Evolutionary conservation across 768 basidiomycete species (phyloP), one percentile per base, ranked within the genome.

Genomic region (Lactarius quietus): DNA sequence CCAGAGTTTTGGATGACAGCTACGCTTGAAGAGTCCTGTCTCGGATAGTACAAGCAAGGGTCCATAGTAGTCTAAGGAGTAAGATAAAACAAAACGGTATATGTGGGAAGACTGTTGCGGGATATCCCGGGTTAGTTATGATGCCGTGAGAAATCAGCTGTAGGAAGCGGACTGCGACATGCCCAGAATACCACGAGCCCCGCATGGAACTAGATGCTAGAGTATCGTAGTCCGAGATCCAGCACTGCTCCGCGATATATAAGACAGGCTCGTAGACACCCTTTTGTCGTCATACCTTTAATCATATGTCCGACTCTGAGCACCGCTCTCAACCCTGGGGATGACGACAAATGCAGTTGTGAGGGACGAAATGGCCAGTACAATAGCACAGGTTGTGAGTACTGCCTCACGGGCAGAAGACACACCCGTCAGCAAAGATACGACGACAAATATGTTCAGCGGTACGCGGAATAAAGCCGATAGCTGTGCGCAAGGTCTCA

Each of bases 391-490:
- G 2, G 82, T 86, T 2, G 80, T 79, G 26, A 90, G 81, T 8
- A 90, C 89, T 1, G 79, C 77, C 41, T 80, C 76, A 9, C 88
- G 82, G 18, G 88, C 87, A 14, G 83, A 83, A 0, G 85, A 87
- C 26, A 88, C 85, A 3, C 88, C 89, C 2, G 84, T 88, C 70
- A 90, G 74, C 33, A 90, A 79, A 1, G 88, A 84, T 18, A 85
- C 80, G 45, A 88, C 86, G 36, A 90, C 89, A 66, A 91, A 90
- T 6, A 87, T 68, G 73, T 90, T 90, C 56, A 91, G 79, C 2
- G 89, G 89, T 6, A 90, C 87, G 9, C 89, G 84, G 77, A 90
- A 89, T 7, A 91, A 76, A 2, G 88, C 82, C 0, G 87, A 86
- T 7, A 89, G 75, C 88, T 89, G 43, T 23, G 63, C 35, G 57